Percentiles rank a stretch among this genome's conserved stretches.
These are phyloP conservation scores for Monosporascus sp. DNA, from an alignment of 2,329 filamentous ascomycete species.

Conservation along the genomic window DNA sequence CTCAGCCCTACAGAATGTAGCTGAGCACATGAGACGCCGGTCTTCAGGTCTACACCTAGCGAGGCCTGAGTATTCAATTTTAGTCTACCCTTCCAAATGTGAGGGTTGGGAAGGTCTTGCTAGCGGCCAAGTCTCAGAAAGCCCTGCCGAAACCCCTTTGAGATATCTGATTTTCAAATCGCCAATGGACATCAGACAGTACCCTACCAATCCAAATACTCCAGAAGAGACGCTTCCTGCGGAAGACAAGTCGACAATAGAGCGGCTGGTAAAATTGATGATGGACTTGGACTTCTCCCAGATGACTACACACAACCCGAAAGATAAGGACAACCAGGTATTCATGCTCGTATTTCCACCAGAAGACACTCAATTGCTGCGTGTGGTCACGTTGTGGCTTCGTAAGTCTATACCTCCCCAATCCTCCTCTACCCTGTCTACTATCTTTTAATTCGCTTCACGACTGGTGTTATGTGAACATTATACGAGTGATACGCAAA, in stretches of 20 bases:
- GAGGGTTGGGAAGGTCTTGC: conserved; percentile 16
- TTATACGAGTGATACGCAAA: too few species aligned
- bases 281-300: conserved; percentile 15
- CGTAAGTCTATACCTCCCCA: conserved; percentile 16
- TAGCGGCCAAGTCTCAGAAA: conserved; percentile 4
- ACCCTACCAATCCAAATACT: conserved; percentile 11
- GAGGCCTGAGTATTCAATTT: conserved; percentile 20
- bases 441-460: too few species aligned
- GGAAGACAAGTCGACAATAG: conserved; percentile 6
- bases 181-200: conserved; percentile 9
- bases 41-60: conserved; percentile 20
- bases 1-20: conserved; percentile 14
- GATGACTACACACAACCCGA: conserved; percentile 14
- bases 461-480: too few species aligned
- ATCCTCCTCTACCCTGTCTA: too few species aligned
- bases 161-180: conserved; percentile 20
- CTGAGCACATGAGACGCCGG: conserved; percentile 12
- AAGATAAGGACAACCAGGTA: conserved; percentile 16
- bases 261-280: conserved; percentile 13
- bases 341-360: conserved; percentile 23
- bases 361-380: conserved; percentile 16
- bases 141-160: conserved; percentile 9
- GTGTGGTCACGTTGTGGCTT: conserved; percentile 21
- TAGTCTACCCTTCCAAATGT: conserved; percentile 21
- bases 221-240: conserved; percentile 1